These are phyloP conservation scores for Penicillium sp. DNA, from an alignment of 2,329 filamentous ascomycete genomes.

Conservation along the genomic window DNA sequence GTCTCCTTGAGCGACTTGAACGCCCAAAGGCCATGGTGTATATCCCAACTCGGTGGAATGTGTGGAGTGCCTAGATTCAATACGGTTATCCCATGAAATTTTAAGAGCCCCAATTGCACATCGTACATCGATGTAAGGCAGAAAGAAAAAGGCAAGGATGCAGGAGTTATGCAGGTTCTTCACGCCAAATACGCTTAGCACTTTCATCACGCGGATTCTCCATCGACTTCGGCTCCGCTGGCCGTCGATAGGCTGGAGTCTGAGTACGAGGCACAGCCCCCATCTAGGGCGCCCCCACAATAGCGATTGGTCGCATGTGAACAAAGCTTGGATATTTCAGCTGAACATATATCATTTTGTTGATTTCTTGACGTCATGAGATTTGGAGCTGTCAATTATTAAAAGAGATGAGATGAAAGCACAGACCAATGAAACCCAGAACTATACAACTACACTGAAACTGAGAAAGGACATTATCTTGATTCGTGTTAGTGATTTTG, in stretches of 20 bases:
- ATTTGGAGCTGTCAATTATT: neutral
- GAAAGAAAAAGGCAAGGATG: neutral
- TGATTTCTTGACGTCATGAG: neutral
- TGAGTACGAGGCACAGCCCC: constrained; percentile 7
- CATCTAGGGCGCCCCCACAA: neutral
- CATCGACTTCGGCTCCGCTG: neutral
- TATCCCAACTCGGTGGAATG: neutral
- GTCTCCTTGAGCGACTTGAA: neutral
- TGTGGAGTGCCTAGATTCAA: neutral
- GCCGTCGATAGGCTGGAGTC: neutral
- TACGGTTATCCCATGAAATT: neutral
- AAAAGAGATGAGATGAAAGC: neutral
- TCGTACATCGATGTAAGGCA: neutral
- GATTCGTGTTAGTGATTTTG: neutral
- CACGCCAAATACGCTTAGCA: neutral
- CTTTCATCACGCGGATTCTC: neutral
- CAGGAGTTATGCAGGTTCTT: constrained; percentile 4
- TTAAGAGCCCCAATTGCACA: neutral
- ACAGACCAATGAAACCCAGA: neutral
- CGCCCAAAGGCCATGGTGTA: constrained; percentile 5
- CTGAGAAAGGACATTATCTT: neutral
- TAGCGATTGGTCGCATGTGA: neutral
- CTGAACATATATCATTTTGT: neutral
- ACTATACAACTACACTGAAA: neutral
- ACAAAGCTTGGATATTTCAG: neutral